Base-by-base conservation (phyloP, 352 stramenopile genomes). In the Globisporangium apiculatum region DNA sequence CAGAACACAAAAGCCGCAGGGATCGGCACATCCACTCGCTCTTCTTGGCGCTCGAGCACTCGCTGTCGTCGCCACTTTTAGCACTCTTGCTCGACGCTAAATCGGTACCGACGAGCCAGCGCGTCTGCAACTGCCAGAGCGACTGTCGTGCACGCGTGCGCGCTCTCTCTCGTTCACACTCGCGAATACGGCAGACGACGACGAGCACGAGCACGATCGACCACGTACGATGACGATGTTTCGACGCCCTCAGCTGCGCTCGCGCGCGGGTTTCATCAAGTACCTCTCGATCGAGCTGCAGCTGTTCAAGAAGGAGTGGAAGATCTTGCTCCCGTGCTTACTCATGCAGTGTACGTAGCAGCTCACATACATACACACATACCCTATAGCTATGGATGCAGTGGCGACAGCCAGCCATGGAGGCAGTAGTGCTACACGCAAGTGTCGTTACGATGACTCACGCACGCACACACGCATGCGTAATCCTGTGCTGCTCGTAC, bases 271-370 rank as follows among this genome's bases (percentile, higher is more conserved):
- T 68, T 81, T 88, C 48, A 47, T 81, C 48, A 82, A 79, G 41
- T 91, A 88, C 68, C 18, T 75, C 50, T 68, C 69, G 56, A 83
- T 87, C 54, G 81, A 91, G 66, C 59, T 87, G 14, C 64, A 76
- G 58, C 55, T 91, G 12, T 50, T 88, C 18, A 60, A 66, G 46
- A 66, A 76, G 50, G 82, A 91, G 65, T 91, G 82, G 82, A 87
- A 79, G 62, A 62, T 89, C 42, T 66, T 91, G 43, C 46, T 91
- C 60, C 82, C 82, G 7, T 91, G 82, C 60, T 60, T 83, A 55
- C 76, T 91, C 77, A 89, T 91, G 79, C 82, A 91, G 68, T 91
- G 76, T 86, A 72, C 61, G 75, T 78, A 31, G 24, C 24, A 31
- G 24, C 24, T 31, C 24, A 31, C 24, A 31, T 31, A 31, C 2